Evolutionary conservation across 73 alveolate species (phyloP), one percentile per base, ranked within the genome.

Genomic region (Paraurostyla sp.): DNA sequence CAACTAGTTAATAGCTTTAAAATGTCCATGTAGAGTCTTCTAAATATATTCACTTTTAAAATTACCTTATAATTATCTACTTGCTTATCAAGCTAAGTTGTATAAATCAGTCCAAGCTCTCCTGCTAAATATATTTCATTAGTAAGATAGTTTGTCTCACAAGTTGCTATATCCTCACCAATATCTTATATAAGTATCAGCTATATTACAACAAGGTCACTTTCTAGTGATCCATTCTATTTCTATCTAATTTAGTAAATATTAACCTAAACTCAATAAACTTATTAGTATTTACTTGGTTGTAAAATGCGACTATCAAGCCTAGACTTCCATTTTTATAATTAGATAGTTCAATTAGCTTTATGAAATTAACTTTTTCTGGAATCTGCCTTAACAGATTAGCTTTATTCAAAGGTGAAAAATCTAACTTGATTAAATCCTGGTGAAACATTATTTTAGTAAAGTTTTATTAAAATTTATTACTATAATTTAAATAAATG

Each of bases 51-150:
- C 29, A 7, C 4, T 23, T 43, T n/a, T n/a, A 1, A 29, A 45
- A 6, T 50, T 73, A n/a, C 9, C 46, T 73, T 73, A 73, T 71
- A 23, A 13, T 73, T 2, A 22, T 2, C 3, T 45, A 56, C 7
- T 22, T 30, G 71, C 27, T 45, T 2, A 30, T 23, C 49, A 27
- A 50, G 48, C 0, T 13, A 11, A 13, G 15, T 27, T 7, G 71
- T 3, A 73, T 73, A 45, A 18, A 73, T 73, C 57, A 73, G 4
- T 18, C 87, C 87, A 43, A 73, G 87, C 1, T 73, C 87, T 32
- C 87, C 87, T 45, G 87, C 87, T 6, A 73, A 7, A 45, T 73
- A 50, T 38, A 73, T 4, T 36, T 73, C 68, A 20, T 33, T 30
- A 1, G 50, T 45, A 3, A 1, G 23, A 6, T 13, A 27, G 36